Evolutionary conservation across 1,284 basidiomycete species (phyloP).

Genomic region (Pascua sp.): DNA sequence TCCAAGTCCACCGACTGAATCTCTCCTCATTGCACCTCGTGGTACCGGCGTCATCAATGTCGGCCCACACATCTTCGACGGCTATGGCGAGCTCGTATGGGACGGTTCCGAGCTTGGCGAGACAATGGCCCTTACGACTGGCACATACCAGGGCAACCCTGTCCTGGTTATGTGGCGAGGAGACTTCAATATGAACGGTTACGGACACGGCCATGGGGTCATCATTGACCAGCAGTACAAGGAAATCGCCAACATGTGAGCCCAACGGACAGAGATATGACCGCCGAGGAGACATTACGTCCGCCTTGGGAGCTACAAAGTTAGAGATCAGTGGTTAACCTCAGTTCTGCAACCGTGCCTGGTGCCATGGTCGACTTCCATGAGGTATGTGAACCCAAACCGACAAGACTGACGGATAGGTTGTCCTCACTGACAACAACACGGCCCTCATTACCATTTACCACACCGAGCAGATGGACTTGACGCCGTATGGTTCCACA

Average conservation of each 20-base stretch:
- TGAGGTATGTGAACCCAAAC: constrained; percentile 13
- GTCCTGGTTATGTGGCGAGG: constrained; percentile 34
- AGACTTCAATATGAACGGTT: constrained; percentile 24
- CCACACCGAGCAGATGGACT: constrained; percentile 18
- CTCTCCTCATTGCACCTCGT: constrained; percentile 30
- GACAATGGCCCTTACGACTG: constrained; percentile 25
- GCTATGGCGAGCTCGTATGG: constrained; percentile 32
- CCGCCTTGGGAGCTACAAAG: no score
- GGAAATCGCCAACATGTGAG: constrained; percentile 27
- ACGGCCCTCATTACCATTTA: constrained; percentile 38
- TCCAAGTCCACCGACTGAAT: constrained; percentile 9
- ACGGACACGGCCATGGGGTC: constrained; percentile 23
- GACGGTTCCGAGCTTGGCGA: constrained; percentile 23
- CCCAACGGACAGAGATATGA: no score
- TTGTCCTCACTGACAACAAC: constrained; percentile 23
- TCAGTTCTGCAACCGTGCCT: constrained; percentile 6
- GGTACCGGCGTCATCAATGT: constrained; percentile 14
- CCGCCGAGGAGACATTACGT: no score
- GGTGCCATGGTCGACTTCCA: constrained; percentile 22
- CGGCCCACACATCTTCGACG: constrained; percentile 25
- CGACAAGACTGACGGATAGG: constrained; percentile 1
- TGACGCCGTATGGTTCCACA: constrained; percentile 19
- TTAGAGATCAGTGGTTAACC: not conserved
- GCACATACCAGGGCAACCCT: constrained; percentile 21
- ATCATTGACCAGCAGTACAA: constrained; percentile 30